Evolutionary conservation across 805 yeast species (phyloP).

Genomic region (Sungouiozyma ichnusensis): DNA sequence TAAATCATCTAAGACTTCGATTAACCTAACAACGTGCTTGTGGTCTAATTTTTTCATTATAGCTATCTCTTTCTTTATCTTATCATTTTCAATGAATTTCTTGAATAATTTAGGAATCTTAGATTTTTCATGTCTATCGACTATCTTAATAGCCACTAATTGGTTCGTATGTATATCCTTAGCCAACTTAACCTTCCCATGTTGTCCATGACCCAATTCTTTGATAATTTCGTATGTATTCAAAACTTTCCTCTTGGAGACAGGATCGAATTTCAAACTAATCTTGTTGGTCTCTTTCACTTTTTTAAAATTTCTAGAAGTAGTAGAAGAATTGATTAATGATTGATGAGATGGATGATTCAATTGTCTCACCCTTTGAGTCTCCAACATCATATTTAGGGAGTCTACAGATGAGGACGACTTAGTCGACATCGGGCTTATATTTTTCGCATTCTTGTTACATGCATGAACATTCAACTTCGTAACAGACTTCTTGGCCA

Average conservation of each 20-base stretch:
- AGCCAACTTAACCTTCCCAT: conserved; percentile 92
- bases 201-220: conserved; percentile 94
- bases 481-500: not conserved
- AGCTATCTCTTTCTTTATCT: conserved; percentile 79
- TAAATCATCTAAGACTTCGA: conserved; percentile 83
- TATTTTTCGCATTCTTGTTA: not conserved
- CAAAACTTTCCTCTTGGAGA: conserved; percentile 66
- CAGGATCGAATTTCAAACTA: conserved; percentile 80
- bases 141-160: conserved; percentile 85
- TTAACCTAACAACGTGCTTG: conserved; percentile 78
- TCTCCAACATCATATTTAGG: conserved; percentile 30
- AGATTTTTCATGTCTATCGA: conserved; percentile 51
- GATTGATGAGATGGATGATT: conserved; percentile 35
- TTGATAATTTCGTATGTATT: conserved; percentile 83
- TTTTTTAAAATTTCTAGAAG: conserved; percentile 6
- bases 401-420: conserved; percentile 22
- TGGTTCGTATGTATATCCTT: conserved; percentile 52
- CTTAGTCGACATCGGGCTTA: not conserved
- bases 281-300: conserved; percentile 84
- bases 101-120: conserved; percentile 8
- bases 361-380: conserved; percentile 32
- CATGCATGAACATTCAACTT: not conserved
- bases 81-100: conserved; percentile 50
- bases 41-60: conserved; percentile 90
- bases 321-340: conserved; percentile 1